These are phyloP conservation scores for Hanseniaspora guilliermondii DNA, from an alignment of 805 yeast genomes.

Conservation along the genomic window DNA sequence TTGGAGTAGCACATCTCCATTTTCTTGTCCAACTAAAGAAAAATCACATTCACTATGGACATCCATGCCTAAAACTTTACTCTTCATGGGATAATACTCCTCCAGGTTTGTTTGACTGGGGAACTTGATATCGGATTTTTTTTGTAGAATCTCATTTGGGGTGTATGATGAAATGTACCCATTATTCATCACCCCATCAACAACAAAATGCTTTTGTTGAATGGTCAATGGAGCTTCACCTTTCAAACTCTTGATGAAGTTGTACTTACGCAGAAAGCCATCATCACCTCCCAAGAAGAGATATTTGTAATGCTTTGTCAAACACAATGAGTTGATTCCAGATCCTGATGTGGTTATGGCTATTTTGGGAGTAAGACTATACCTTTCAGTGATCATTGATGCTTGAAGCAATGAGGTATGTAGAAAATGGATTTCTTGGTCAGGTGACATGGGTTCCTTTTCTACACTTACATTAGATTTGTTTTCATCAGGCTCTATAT, in stretches of 20 bases:
- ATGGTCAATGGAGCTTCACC: constrained; percentile 81
- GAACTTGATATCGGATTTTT: constrained; percentile 30
- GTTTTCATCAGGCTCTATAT: constrained; percentile 17
- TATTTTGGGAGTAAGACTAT: constrained; percentile 70
- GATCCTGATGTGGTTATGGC: constrained; percentile 76
- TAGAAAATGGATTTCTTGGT: constrained; percentile 25
- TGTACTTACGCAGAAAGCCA: constrained; percentile 83
- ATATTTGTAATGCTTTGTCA: constrained; percentile 73
- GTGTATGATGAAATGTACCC: constrained; percentile 78
- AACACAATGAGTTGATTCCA: constrained; percentile 56
- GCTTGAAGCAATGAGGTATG: constrained; percentile 29
- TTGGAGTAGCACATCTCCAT: constrained; percentile 81
- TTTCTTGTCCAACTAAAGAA: constrained; percentile 66
- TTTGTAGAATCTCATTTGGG: constrained; percentile 89
- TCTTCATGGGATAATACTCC: constrained; percentile 44
- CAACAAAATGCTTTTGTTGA: constrained; percentile 78
- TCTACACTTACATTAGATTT: constrained; percentile 16
- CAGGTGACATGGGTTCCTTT: constrained; percentile 17
- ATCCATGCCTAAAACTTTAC: constrained; percentile 81
- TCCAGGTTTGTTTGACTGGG: constrained; percentile 21
- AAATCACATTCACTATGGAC: constrained; percentile 74
- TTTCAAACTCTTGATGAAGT: constrained; percentile 70
- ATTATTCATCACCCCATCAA: constrained; percentile 72
- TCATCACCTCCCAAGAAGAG: constrained; percentile 92
- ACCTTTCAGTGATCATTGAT: constrained; percentile 40